Conservation (phyloP, 176 grass and related monocot species). For the Cenchrus fungigraminus region DNA sequence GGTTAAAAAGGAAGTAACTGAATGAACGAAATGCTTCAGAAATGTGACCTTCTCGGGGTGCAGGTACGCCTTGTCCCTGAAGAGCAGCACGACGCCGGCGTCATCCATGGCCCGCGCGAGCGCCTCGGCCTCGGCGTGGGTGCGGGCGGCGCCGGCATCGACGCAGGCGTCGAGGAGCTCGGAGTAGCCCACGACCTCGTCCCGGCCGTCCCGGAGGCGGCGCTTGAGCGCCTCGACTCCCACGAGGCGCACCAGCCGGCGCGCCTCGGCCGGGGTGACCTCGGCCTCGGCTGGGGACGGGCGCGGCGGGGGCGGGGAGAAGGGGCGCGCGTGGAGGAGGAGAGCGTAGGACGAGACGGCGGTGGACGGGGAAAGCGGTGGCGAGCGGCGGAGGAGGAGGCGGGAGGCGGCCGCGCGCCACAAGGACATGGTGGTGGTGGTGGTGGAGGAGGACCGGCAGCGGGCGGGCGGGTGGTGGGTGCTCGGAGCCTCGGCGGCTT, state of each 20-base stretch:
- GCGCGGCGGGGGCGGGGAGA: constrained; percentile 21
- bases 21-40: too few relatives aligned
- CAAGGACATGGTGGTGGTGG: constrained; percentile 2
- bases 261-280: constrained; percentile 52
- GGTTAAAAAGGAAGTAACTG: background rate
- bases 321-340: constrained; percentile 32
- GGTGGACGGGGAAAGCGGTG: background rate
- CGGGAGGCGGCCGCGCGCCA: constrained; percentile 38
- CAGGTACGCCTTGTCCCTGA: constrained; percentile 75
- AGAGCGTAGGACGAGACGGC: background rate
- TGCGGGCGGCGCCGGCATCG: constrained; percentile 54
- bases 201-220: constrained; percentile 48
- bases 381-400: background rate
- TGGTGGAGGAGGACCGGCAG: background rate
- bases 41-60: constrained; percentile 65
- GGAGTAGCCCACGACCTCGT: constrained; percentile 52
- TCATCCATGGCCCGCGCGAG: constrained; percentile 55
- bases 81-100: constrained; percentile 65
- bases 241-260: constrained; percentile 60
- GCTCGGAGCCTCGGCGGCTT: too few relatives aligned
- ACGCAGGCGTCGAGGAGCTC: constrained; percentile 67
- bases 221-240: constrained; percentile 67
- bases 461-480: background rate
- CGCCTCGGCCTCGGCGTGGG: constrained; percentile 54
- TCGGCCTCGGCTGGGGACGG: background rate